Evolutionary conservation across 2,329 filamentous ascomycete genomes (phyloP).

Genomic region (Fusarium annulatum): DNA sequence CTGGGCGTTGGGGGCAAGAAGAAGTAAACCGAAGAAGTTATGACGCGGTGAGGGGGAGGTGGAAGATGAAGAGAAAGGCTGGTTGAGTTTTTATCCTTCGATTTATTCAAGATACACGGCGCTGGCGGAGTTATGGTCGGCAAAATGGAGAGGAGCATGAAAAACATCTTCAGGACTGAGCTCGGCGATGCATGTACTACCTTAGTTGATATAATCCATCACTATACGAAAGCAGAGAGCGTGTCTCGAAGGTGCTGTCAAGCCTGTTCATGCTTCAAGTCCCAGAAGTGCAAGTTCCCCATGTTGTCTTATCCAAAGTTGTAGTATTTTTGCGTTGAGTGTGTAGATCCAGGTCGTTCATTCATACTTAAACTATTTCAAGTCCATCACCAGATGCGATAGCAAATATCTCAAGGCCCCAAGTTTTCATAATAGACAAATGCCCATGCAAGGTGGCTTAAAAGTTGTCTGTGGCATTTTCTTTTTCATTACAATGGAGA

Average conservation of each 20-base stretch:
- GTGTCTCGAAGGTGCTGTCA: slow-evolving; percentile 8
- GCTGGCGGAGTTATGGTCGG: slow-evolving; percentile 42
- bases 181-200: slow-evolving; percentile 6
- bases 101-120: slow-evolving; percentile 39
- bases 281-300: background rate
- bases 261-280: background rate
- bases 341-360: background rate
- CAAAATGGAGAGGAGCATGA: slow-evolving; percentile 26
- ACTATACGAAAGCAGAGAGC: slow-evolving; percentile 20
- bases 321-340: background rate
- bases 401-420: background rate
- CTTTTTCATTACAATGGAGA: slow-evolving; percentile 45
- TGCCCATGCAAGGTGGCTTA: slow-evolving; percentile 20
- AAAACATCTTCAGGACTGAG: slow-evolving; percentile 8
- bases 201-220: slow-evolving; percentile 21
- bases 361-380: background rate
- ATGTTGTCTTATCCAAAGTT: background rate
- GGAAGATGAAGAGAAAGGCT: slow-evolving; percentile 20
- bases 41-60: slow-evolving; percentile 1
- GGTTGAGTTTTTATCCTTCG: slow-evolving; percentile 21
- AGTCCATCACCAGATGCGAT: slow-evolving; percentile 4
- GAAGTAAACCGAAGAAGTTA: slow-evolving; percentile 50
- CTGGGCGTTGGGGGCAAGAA: slow-evolving; percentile 68
- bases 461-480: slow-evolving; percentile 34
- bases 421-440: slow-evolving; percentile 15